Evolutionary conservation across 2,329 filamentous ascomycete genomes (phyloP).

Genomic region (Aurifilum marmelostoma): DNA sequence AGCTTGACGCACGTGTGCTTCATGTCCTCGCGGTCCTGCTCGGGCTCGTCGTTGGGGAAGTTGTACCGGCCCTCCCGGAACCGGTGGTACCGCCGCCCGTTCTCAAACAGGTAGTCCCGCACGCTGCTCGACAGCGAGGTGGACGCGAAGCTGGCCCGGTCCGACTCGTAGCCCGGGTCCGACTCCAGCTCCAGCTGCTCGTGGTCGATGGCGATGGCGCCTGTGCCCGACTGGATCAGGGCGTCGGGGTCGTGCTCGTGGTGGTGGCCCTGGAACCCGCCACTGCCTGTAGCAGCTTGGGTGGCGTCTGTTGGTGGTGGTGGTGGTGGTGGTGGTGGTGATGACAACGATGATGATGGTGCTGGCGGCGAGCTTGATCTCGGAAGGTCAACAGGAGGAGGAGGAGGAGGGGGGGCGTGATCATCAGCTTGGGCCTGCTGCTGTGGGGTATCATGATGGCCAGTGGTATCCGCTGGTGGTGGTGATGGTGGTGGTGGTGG

Average conservation of each 20-base stretch:
- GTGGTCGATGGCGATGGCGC: slow-evolving; percentile 37
- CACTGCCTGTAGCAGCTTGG: neutral
- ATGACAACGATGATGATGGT: too few species aligned
- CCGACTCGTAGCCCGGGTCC: slow-evolving; percentile 39
- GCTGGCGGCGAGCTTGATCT: slow-evolving; percentile 4
- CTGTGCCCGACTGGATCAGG: slow-evolving; percentile 34
- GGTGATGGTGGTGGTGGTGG: neutral
- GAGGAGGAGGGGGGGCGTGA: too few species aligned
- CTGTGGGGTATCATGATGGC: neutral
- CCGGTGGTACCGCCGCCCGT: slow-evolving; percentile 62
- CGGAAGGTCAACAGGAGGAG: neutral
- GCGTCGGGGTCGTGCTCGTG: slow-evolving; percentile 31
- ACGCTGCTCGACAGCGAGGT: slow-evolving; percentile 43
- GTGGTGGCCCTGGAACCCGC: neutral
- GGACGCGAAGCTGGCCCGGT: slow-evolving; percentile 36
- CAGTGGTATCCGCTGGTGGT: neutral
- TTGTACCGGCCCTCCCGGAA: slow-evolving; percentile 59
- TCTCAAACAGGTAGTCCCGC: slow-evolving; percentile 57
- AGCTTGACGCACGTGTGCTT: slow-evolving; percentile 57
- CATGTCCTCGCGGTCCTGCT: slow-evolving; percentile 62
- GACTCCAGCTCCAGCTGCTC: slow-evolving; percentile 34
- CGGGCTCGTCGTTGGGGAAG: slow-evolving; percentile 63
- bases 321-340: neutral
- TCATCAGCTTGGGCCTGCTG: neutral
- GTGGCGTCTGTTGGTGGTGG: neutral